Base-by-base conservation (phyloP, 2,329 filamentous ascomycete genomes). In the Botrytis paeoniae region DNA sequence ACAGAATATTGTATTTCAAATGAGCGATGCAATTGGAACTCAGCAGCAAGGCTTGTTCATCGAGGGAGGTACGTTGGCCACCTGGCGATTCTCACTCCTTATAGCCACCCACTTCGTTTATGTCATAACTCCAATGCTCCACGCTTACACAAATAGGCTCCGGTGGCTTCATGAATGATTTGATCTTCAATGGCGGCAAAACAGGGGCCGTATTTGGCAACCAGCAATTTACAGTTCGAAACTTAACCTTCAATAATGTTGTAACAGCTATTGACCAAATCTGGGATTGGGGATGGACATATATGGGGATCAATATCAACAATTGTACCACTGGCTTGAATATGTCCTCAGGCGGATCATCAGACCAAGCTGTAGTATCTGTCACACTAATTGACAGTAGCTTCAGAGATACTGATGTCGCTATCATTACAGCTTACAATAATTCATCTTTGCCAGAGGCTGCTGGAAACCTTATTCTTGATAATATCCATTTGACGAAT, bases 221-320 rank as follows among this genome's bases (percentile, higher is more conserved):
- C 74, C 90, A 93, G 82, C 90, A 92, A 78, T 90, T 87, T 75
- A 91, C 88, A 0, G 87, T 86, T 74, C 84, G 85, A 16, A 88
- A 89, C 75, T 76, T 91, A 43, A 84, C 81, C 0, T 75, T 77
- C 51, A 83, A 85, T 59, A 82, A 84, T 61, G 83, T 83, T 29
- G 81, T 83, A 1, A 89, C 86, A 0, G 87, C 85, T 3, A 87
- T 91, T 64, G 84, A 85, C 37, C 84, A 88, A 75, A 81, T 87
- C 16, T 90, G 87, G 88, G 83, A 88, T 74, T 90, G 89, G 88
- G 86, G 86, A 0, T 90, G 85, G 85, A 87, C 85, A 0, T 88
- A 86, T 73, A 83, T 85, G 74, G 82, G 82, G 7, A 78, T 89
- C 57, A 83, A 74, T 1, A 83, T 90, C 76, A 84, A 84, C 70